Base-by-base conservation (phyloP, 306 rosid genomes). In the Pterocarpus santalinus region DNA sequence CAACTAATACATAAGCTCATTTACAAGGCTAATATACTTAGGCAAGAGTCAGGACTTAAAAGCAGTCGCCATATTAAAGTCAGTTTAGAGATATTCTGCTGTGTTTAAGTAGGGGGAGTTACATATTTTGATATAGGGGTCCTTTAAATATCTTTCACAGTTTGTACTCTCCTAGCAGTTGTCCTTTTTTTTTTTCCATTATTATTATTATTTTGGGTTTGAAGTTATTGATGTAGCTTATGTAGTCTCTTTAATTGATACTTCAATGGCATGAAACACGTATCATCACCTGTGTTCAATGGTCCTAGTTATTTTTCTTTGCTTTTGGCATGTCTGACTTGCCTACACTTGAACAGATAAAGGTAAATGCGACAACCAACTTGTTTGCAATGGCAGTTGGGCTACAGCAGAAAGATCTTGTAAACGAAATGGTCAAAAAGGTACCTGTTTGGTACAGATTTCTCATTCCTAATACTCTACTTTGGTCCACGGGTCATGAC, bases 381-480 rank as follows among this genome's bases (percentile, higher is more conserved):
- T 83, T 95, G 80, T 83, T 95, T 44, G 96, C 96, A 8, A 79
- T 86, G 83, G 91, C 97, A 0, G 94, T 88, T 7, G 99, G 99
- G 81, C 86, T 91, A 66, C 89, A 87, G 77, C 99, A 95, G 83
- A 87, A 82, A 62, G 92, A 88, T 74, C 90, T 95, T 16, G 97
- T 91, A 55, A 10, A 83, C 85, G 79, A 83, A 87, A 91, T 91
- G 99, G 95, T 95, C 13, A 84, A 69, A 82, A 95, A 95, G 99
- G 99, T 95, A 52, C 34, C 28, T 44, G 35, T 84, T 79, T 41
- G 55, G 16, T 34, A 0, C 17, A 32, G 1, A 53, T 73, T 69
- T 46, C 65, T 82, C 41, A 35, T 79, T 34, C 22, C 47, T 34
- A 69, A 10, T 76, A n/a, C 51, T 66, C 47, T 46, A 73, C 56